Conservation (phyloP, 805 yeast species). For the Wickerhamiella occidentalis region DNA sequence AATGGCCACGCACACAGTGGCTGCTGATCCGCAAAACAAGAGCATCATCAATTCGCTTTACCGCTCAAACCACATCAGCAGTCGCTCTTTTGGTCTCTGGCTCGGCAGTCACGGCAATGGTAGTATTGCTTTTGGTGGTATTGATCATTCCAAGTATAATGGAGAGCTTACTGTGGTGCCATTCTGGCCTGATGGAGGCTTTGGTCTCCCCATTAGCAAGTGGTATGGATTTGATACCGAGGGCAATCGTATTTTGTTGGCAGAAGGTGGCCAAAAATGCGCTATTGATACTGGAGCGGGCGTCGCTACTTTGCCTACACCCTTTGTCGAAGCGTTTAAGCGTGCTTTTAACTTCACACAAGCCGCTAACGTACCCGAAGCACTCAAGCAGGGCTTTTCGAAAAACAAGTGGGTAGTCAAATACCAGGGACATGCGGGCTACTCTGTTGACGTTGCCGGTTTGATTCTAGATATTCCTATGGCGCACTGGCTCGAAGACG, state of each 20-base stretch:
- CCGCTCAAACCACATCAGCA: background rate
- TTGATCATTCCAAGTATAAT: constrained; percentile 31
- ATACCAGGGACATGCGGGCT: background rate
- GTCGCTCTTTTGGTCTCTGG: background rate
- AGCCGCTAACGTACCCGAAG: background rate
- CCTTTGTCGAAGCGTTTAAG: background rate
- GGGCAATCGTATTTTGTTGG: background rate
- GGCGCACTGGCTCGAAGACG: background rate
- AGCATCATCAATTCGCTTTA: background rate
- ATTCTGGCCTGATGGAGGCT: background rate
- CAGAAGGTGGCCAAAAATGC: background rate
- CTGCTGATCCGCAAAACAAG: background rate
- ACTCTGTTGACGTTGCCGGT: background rate
- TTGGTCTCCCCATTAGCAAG: background rate
- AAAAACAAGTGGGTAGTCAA: background rate
- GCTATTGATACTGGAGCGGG: background rate
- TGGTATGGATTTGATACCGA: background rate
- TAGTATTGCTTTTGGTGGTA: constrained; percentile 32
- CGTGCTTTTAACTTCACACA: background rate
- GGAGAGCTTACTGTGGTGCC: constrained; percentile 24
- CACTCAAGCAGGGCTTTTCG: background rate
- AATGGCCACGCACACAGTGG: background rate
- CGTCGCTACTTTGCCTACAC: background rate
- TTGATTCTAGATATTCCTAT: background rate
- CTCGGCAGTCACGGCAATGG: constrained; percentile 22